Conservation (phyloP, 129 eudicot species). For the Silybum marianum region DNA sequence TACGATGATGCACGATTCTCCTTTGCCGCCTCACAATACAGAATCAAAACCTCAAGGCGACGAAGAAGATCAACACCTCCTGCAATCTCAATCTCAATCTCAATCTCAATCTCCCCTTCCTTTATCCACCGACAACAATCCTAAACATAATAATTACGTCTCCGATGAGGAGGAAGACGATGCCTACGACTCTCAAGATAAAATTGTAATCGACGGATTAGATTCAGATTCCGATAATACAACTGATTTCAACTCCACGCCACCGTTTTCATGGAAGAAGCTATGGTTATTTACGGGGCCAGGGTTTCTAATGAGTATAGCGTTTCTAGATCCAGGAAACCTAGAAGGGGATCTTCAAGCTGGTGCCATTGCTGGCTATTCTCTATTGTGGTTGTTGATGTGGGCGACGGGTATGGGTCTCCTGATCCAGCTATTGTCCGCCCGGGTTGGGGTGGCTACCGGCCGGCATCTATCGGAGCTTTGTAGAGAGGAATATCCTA, state of each 20-base stretch:
- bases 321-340: conserved; percentile 82
- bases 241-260: conserved; percentile 26
- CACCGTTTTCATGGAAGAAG: conserved; percentile 70
- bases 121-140: conserved; percentile 10
- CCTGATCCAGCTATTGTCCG: conserved; percentile 72
- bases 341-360: conserved; percentile 90
- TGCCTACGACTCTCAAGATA: conserved; percentile 51
- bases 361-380: conserved; percentile 89
- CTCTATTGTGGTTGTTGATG: conserved; percentile 72
- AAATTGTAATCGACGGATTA: conserved; percentile 44
- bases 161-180: neutral
- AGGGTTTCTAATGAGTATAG: conserved; percentile 86
- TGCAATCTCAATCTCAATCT: conserved; percentile 1
- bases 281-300: conserved; percentile 79
- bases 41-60: conserved; percentile 6
- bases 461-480: conserved; percentile 84
- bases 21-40: conserved; percentile 26
- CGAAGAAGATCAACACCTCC: conserved; percentile 46
- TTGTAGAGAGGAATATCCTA: conserved; percentile 73
- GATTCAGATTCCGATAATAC: conserved; percentile 30
- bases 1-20: conserved; percentile 30
- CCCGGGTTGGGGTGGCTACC: conserved; percentile 84
- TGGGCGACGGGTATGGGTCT: conserved; percentile 91
- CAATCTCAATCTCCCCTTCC: conserved; percentile 9
- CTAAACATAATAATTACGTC: neutral